Evolutionary conservation across 2,329 filamentous ascomycete species (phyloP), one percentile per base, ranked within the genome.

Genomic region (Ceratocystis albifundus): DNA sequence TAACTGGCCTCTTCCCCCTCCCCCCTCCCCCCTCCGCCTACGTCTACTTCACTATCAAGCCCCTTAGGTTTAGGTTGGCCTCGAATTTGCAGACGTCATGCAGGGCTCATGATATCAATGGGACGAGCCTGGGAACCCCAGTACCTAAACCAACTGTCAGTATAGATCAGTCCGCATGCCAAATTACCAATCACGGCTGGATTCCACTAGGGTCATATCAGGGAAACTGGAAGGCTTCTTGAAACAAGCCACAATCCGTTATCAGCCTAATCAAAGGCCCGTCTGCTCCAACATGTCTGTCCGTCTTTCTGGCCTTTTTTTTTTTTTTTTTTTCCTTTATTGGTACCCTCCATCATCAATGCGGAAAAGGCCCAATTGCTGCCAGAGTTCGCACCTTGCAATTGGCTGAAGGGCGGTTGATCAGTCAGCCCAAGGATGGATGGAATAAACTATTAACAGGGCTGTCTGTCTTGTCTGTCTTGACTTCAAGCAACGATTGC

Each of bases 241-340:
- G 62, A 50, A 48, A 64, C 48, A 64, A 48, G 48, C 48, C 62
- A 64, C 48, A 62, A 36, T 36, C 61, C 30, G 15, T 32, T 2
- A 15, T 25, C 62, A 50, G 48, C 48, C 48, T 15, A 25, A 15
- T 53, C 25, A n/a, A 53, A n/a, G 48, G 22, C 48, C 12, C 12
- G 3, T 41, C 36, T 53, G 48, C 48, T 25, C 15, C 48, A 53
- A 22, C 22, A 20, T 50, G 8, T 25, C 17, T 50, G 6, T 20
- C 20, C 17, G 6, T 48, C 46, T 10, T 22, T 22, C 20, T 15
- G 20, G 25, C 10, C 10, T 20, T 15, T 28, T 28, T 25, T 53
- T 25, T 3, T 2, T 3, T 25, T 53, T 20, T 15, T 28, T 28
- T 25, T 53, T 25, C 8, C 5, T 3, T 25, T 53, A 10, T 41